Conservation (phyloP, 1,284 basidiomycete genomes). For the Peniophora sp. region DNA sequence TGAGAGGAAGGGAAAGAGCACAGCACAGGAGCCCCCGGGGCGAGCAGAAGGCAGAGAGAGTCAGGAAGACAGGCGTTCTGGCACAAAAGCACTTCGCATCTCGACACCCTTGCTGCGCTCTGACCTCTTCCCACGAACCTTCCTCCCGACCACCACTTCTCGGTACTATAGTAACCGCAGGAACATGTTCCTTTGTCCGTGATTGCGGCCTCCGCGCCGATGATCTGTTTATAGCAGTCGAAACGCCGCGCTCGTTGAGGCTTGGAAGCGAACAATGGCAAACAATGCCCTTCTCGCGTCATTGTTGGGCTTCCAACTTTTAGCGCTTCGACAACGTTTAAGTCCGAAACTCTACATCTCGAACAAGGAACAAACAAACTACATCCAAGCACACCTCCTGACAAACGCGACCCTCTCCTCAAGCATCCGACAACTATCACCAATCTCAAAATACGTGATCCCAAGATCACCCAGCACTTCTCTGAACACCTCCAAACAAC, state of each 20-base stretch:
- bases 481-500: slow-evolving; percentile 32
- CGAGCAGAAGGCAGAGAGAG: not conserved
- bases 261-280: too few species aligned
- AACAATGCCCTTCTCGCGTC: too few species aligned
- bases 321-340: too few species aligned
- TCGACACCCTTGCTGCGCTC: not conserved
- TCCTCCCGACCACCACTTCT: not conserved
- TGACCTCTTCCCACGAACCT: not conserved
- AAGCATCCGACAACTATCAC: slow-evolving; percentile 29
- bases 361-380: not conserved
- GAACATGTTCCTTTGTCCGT: too few species aligned
- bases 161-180: not conserved
- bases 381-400: slow-evolving; percentile 1
- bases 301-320: too few species aligned
- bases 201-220: too few species aligned
- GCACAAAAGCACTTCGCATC: not conserved
- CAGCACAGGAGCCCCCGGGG: not conserved
- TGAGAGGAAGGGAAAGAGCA: not conserved
- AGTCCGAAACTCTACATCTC: too few species aligned
- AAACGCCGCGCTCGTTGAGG: too few species aligned
- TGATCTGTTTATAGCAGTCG: too few species aligned
- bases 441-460: slow-evolving; percentile 40
- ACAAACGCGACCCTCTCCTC: slow-evolving; percentile 18
- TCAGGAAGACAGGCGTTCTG: not conserved
- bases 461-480: slow-evolving; percentile 32